These are phyloP conservation scores for Pelargonium myrrhifolium DNA, from an alignment of 441 rosid genomes.

Conservation along the genomic window DNA sequence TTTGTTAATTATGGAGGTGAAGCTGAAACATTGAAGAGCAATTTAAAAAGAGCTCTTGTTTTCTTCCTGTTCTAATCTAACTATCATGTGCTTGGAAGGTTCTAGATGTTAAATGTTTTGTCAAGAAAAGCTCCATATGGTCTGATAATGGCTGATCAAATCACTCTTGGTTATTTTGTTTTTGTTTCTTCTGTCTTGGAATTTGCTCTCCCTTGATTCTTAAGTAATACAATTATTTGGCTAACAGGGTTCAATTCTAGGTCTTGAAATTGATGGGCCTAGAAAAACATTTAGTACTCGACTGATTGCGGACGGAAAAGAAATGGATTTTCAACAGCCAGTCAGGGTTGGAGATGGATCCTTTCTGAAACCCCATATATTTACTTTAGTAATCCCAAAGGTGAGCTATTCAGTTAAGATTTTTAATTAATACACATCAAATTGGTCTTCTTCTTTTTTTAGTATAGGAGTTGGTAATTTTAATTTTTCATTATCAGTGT, in stretches of 20 bases:
- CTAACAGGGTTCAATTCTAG: constrained; percentile 99
- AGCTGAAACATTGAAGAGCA: background rate
- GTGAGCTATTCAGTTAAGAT: constrained; percentile 24
- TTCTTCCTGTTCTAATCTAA: constrained; percentile 1
- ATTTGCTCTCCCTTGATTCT: constrained; percentile 23
- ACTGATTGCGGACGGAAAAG: constrained; percentile 38
- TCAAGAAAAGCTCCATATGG: background rate
- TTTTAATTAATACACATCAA: background rate
- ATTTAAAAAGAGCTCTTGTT: background rate
- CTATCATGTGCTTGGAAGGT: background rate
- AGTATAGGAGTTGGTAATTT: background rate
- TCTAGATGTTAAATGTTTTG: background rate
- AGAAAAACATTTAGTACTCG: constrained; percentile 53
- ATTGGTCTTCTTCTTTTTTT: background rate
- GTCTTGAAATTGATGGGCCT: constrained; percentile 79
- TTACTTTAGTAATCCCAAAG: constrained; percentile 70
- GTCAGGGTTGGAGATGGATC: constrained; percentile 48
- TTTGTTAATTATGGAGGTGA: background rate
- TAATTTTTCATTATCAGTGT: background rate
- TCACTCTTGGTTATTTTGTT: background rate
- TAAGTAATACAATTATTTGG: constrained; percentile 45
- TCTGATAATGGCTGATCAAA: constrained; percentile 1
- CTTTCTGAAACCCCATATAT: constrained; percentile 60
- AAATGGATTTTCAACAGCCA: constrained; percentile 34
- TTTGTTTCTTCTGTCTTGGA: background rate